Evolutionary conservation across 805 yeast species (phyloP).

Genomic region (Lachancea lanzarotensis): DNA sequence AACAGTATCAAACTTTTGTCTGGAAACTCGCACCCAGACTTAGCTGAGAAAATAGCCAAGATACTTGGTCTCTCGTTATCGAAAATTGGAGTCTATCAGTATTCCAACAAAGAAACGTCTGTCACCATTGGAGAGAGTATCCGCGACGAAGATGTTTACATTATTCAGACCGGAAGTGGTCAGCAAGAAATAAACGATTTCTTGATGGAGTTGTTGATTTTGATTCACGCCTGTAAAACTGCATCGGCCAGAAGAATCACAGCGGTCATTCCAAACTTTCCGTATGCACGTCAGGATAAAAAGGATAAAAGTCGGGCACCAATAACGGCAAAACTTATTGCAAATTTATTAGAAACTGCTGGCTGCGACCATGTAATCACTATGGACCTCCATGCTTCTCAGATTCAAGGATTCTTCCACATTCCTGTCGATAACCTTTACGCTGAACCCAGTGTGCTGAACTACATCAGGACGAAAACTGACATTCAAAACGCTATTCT

Average conservation of each 20-base stretch:
- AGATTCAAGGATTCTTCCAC: constrained; percentile 78
- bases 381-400: constrained; percentile 85
- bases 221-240: constrained; percentile 76
- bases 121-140: constrained; percentile 76
- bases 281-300: constrained; percentile 84
- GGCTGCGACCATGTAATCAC: constrained; percentile 85
- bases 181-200: constrained; percentile 62
- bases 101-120: constrained; percentile 66
- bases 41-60: constrained; percentile 62
- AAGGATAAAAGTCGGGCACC: constrained; percentile 84
- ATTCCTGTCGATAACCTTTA: constrained; percentile 80
- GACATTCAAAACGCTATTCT: constrained; percentile 59
- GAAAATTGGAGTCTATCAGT: constrained; percentile 58
- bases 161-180: constrained; percentile 74
- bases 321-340: constrained; percentile 78
- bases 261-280: constrained; percentile 76
- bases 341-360: constrained; percentile 74
- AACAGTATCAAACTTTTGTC: constrained; percentile 64
- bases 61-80: constrained; percentile 55
- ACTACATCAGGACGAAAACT: constrained; percentile 61
- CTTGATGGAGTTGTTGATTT: constrained; percentile 64
- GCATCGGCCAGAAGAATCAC: constrained; percentile 81
- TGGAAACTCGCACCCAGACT: constrained; percentile 59
- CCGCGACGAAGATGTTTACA: constrained; percentile 77
- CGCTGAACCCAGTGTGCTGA: constrained; percentile 75